phyloP scores from a whole-genome alignment of 2,329 filamentous ascomycete species.

The Chrysoporthe austroafricana region DNA sequence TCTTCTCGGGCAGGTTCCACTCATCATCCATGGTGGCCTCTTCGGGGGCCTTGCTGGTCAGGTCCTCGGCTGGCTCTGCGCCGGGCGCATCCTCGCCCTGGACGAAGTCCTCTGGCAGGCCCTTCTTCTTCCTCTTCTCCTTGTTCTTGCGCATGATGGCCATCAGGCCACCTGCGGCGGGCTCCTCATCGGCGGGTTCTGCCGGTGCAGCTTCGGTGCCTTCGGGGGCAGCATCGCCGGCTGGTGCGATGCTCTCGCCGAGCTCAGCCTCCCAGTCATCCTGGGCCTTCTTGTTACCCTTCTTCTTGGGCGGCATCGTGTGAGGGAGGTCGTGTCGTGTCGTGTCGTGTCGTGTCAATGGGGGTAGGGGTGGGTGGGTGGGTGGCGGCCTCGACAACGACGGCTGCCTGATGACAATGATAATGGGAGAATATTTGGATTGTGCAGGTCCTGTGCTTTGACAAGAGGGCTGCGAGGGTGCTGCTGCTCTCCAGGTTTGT shows the following conservation, averaged over 20 bases:
- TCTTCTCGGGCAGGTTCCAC: slow-evolving; percentile 81
- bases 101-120: slow-evolving; percentile 71
- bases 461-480: not conserved
- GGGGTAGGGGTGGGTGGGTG: not conserved
- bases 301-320: slow-evolving; percentile 93
- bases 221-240: slow-evolving; percentile 50
- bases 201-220: slow-evolving; percentile 55
- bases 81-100: slow-evolving; percentile 66
- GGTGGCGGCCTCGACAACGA: too few species aligned
- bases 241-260: slow-evolving; percentile 74
- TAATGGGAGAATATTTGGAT: slow-evolving; percentile 10
- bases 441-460: slow-evolving; percentile 6
- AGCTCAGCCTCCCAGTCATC: slow-evolving; percentile 96
- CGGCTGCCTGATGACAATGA: not conserved
- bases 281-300: slow-evolving; percentile 79
- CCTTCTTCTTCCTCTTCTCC: slow-evolving; percentile 90
- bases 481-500: slow-evolving; percentile 11
- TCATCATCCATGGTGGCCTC: slow-evolving; percentile 87
- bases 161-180: slow-evolving; percentile 68
- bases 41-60: slow-evolving; percentile 69
- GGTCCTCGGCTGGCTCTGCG: slow-evolving; percentile 44
- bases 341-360: not conserved
- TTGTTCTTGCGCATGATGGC: slow-evolving; percentile 81
- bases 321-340: slow-evolving; percentile 20
- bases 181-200: slow-evolving; percentile 55